phyloP scores from a whole-genome alignment of 305 asterid species.

The Rubia peregrina region DNA sequence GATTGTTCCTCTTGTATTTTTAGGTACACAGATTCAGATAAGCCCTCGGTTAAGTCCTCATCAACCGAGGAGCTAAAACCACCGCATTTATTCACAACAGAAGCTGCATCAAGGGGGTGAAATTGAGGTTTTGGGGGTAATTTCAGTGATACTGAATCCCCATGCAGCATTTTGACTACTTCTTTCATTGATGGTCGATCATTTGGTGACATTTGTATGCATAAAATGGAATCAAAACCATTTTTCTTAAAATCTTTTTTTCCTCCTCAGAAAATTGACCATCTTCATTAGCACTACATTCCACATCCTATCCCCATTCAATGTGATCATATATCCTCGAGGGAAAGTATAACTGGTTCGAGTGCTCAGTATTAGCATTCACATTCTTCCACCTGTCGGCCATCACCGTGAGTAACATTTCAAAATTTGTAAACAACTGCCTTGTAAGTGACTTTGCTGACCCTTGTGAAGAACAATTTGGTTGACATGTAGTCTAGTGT shows the following conservation, averaged over 20 bases:
- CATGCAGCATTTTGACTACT: background rate
- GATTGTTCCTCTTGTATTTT: background rate
- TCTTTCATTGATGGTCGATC: background rate
- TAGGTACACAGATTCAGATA: too few relatives aligned
- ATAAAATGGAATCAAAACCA: background rate
- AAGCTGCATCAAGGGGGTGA: background rate
- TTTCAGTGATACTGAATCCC: background rate
- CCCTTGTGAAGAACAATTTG: background rate
- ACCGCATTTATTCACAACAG: background rate
- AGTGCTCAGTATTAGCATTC: too few relatives aligned
- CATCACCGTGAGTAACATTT: background rate
- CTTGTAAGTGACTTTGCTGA: background rate
- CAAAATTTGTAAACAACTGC: background rate
- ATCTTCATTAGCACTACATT: too few relatives aligned
- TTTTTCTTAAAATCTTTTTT: too few relatives aligned
- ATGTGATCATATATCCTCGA: too few relatives aligned
- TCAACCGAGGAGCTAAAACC: background rate
- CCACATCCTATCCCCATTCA: too few relatives aligned
- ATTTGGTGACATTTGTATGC: background rate
- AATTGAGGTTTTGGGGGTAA: background rate
- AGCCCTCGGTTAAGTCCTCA: background rate
- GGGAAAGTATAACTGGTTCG: too few relatives aligned
- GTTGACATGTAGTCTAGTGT: background rate
- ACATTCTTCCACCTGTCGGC: background rate
- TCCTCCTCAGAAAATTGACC: background rate